Conservation (phyloP, 2,329 filamentous ascomycete genomes). For the Beauveria sp. region DNA sequence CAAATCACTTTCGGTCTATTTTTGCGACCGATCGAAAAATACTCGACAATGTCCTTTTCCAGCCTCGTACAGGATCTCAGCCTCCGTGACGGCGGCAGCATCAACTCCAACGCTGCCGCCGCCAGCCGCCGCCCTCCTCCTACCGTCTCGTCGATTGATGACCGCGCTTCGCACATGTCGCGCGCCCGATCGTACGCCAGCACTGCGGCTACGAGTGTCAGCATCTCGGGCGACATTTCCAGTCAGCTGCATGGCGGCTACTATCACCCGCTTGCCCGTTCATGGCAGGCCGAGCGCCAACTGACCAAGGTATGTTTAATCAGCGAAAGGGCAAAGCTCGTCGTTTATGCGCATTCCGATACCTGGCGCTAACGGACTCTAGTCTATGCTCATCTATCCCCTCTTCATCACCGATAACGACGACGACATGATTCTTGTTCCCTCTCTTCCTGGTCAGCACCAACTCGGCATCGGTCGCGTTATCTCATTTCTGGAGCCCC, state of each 20-base stretch:
- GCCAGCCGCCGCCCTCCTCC: conserved; percentile 29
- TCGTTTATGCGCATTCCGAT: background rate
- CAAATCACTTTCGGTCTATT: background rate
- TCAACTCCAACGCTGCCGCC: conserved; percentile 28
- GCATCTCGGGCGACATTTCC: conserved; percentile 67
- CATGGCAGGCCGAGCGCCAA: conserved; percentile 79
- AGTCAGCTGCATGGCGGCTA: conserved; percentile 81
- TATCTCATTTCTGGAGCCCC: conserved; percentile 74
- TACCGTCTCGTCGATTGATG: conserved; percentile 43
- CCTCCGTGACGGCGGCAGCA: conserved; percentile 45
- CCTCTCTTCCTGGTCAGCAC: conserved; percentile 83
- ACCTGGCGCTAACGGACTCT: conserved; percentile 3
- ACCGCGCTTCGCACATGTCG: conserved; percentile 53
- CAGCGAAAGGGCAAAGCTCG: background rate
- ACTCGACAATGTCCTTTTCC: conserved; percentile 54
- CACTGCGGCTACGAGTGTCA: conserved; percentile 60
- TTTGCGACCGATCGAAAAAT: background rate
- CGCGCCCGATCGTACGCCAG: conserved; percentile 59
- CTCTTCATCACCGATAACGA: conserved; percentile 93
- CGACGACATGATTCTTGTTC: conserved; percentile 84
- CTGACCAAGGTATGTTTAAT: conserved; percentile 62
- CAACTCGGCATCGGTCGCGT: conserved; percentile 84
- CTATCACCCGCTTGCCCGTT: conserved; percentile 68
- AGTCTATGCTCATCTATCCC: conserved; percentile 98
- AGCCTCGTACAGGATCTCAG: conserved; percentile 59